Conservation (phyloP, 495 filamentous ascomycete genomes). For the Aspergillus diversus region DNA sequence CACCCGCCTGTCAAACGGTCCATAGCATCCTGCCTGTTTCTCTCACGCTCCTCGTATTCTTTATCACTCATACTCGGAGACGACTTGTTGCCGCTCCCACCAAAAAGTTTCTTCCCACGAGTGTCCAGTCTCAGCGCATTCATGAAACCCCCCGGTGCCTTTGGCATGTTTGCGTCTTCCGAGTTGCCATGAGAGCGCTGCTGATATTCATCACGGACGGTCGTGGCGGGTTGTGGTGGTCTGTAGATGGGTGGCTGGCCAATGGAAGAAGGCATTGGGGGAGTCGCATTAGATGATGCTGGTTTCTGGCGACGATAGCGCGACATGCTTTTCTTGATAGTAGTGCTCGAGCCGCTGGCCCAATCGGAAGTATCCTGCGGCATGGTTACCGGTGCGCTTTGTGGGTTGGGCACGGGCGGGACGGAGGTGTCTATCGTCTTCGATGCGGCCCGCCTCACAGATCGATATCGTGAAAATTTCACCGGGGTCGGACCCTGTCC, state of each 20-base stretch:
- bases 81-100: constrained; percentile 5
- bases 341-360: constrained; percentile 21
- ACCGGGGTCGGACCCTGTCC: constrained; percentile 23
- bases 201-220: constrained; percentile 1
- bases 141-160: constrained; percentile 8
- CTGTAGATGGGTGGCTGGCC: constrained; percentile 20
- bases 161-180: constrained; percentile 3
- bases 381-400: constrained; percentile 18
- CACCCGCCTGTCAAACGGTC: constrained; percentile 38
- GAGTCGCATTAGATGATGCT: constrained; percentile 26
- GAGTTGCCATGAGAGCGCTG: not conserved
- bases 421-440: constrained; percentile 18
- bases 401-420: constrained; percentile 12
- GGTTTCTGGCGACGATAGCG: constrained; percentile 56
- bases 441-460: constrained; percentile 35
- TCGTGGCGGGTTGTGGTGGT: not conserved
- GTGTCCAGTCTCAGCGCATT: constrained; percentile 14
- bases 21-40: constrained; percentile 42
- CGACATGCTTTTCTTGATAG: constrained; percentile 60
- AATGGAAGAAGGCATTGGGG: constrained; percentile 31
- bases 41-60: constrained; percentile 49
- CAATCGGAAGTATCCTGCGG: constrained; percentile 3
- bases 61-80: constrained; percentile 8
- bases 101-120: constrained; percentile 7
- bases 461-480: constrained; percentile 46